Percentiles rank a stretch among this genome's conserved stretches.
phyloP scores from a whole-genome alignment of 2,329 filamentous ascomycete genomes.

The Delphinella strobiligena region DNA sequence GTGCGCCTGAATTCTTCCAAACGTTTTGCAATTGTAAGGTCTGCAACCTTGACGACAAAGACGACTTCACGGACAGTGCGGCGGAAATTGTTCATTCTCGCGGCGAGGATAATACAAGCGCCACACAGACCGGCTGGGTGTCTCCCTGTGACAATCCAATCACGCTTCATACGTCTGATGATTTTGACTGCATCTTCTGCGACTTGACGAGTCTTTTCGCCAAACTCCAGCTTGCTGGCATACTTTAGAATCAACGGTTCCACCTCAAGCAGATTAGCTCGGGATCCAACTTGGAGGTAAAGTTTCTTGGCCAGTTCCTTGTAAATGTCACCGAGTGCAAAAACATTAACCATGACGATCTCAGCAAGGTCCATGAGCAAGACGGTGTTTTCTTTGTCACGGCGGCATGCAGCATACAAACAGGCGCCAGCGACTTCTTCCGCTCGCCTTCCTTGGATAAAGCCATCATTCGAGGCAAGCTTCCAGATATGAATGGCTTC shows the following conservation, averaged over 20 bases:
- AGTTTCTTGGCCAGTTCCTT: constrained; percentile 62
- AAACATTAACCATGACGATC: constrained; percentile 74
- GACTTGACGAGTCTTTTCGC: constrained; percentile 66
- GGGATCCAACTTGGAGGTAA: constrained; percentile 50
- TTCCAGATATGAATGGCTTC: constrained; percentile 32
- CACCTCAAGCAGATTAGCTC: constrained; percentile 7
- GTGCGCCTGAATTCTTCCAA: constrained; percentile 85
- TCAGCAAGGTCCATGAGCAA: constrained; percentile 97
- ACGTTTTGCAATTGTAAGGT: constrained; percentile 82
- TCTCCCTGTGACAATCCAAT: constrained; percentile 95
- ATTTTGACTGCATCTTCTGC: constrained; percentile 80
- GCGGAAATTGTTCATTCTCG: constrained; percentile 96
- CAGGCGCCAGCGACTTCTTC: constrained; percentile 81
- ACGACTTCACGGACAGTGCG: constrained; percentile 87
- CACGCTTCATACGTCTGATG: constrained; percentile 82
- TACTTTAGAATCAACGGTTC: constrained; percentile 89
- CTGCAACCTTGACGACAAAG: constrained; percentile 96
- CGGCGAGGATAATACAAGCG: constrained; percentile 85
- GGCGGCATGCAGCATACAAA: constrained; percentile 78
- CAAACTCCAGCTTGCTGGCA: constrained; percentile 84
- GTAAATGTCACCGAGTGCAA: constrained; percentile 80
- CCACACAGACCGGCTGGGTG: constrained; percentile 89
- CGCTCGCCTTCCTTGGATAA: constrained; percentile 71
- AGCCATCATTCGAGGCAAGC: constrained; percentile 48
- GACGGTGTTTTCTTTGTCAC: constrained; percentile 64